These are phyloP conservation scores for Cronartium quercuum DNA, from an alignment of 1,284 basidiomycete species.

Conservation along the genomic window DNA sequence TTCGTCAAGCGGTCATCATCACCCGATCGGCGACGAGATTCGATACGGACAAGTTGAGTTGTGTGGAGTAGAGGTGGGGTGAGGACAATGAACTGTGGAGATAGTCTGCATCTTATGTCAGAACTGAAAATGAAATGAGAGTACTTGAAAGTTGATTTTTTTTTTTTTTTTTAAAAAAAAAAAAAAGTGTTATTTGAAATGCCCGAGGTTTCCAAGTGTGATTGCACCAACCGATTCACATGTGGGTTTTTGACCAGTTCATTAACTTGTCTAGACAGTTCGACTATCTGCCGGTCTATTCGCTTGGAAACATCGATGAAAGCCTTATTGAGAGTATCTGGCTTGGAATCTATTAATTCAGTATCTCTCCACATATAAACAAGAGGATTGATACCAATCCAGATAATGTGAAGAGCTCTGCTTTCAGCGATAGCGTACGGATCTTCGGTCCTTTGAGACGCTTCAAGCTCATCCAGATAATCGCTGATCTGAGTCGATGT, in stretches of 20 bases:
- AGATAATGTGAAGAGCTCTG: conserved; percentile 14
- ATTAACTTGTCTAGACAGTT: conserved; percentile 6
- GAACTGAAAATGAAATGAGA: not conserved
- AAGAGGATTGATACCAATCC: conserved; percentile 35
- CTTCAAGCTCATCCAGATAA: conserved; percentile 3
- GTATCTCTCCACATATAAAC: not conserved
- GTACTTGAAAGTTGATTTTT: not conserved
- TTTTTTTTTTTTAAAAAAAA: not conserved
- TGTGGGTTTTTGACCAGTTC: not conserved
- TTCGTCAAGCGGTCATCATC: not conserved
- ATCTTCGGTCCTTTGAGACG: conserved; percentile 2
- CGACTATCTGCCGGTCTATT: conserved; percentile 1
- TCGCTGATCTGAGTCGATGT: conserved; percentile 14
- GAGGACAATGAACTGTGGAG: conserved; percentile 5
- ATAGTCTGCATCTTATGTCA: not conserved
- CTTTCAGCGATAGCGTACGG: not conserved
- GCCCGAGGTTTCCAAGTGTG: not conserved
- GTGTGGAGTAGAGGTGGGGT: conserved; percentile 12
- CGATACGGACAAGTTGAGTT: not conserved
- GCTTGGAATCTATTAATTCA: not conserved
- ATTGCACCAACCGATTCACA: not conserved
- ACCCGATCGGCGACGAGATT: not conserved
- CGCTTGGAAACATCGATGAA: not conserved
- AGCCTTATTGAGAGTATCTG: not conserved
- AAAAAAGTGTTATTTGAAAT: not conserved